phyloP scores from a whole-genome alignment of 2,329 filamentous ascomycete genomes.

The Pseudogymnoascus sp. region DNA sequence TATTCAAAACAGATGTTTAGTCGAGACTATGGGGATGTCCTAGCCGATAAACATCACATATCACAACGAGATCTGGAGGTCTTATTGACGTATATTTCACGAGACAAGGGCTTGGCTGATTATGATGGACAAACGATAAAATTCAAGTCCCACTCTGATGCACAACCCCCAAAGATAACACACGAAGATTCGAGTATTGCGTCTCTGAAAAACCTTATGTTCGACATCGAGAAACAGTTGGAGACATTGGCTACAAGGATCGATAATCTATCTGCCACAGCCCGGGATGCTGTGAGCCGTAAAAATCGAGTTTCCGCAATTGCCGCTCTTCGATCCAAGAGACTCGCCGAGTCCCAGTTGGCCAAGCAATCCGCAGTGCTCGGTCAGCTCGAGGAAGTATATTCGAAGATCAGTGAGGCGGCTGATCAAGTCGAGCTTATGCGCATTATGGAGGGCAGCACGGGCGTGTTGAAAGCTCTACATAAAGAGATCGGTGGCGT shows the following conservation, averaged over 20 bases:
- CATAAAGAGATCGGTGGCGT: conserved; percentile 72
- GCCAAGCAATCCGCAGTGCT: conserved; percentile 65
- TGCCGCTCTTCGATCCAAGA: conserved; percentile 74
- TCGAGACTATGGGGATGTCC: conserved; percentile 45
- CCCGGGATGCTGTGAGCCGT: conserved; percentile 61
- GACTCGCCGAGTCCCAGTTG: conserved; percentile 68
- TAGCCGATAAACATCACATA: conserved; percentile 44
- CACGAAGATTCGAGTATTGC: conserved; percentile 77
- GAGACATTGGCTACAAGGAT: conserved; percentile 59
- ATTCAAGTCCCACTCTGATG: conserved; percentile 52
- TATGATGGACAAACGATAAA: conserved; percentile 66
- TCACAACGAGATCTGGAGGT: conserved; percentile 61
- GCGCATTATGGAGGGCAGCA: conserved; percentile 71
- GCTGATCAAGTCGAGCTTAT: conserved; percentile 78
- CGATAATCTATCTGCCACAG: conserved; percentile 54
- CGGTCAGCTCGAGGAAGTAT: conserved; percentile 74
- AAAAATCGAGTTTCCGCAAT: conserved; percentile 72
- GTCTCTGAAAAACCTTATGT: conserved; percentile 70
- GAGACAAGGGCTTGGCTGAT: conserved; percentile 54
- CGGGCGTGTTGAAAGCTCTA: conserved; percentile 62
- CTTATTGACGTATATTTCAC: conserved; percentile 60
- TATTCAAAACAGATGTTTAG: conserved; percentile 61
- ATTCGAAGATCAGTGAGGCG: conserved; percentile 77
- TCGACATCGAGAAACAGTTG: conserved; percentile 67
- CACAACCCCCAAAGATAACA: conserved; percentile 47